Conservation (phyloP, 331 rosid species). For the Dryas integrifolia region DNA sequence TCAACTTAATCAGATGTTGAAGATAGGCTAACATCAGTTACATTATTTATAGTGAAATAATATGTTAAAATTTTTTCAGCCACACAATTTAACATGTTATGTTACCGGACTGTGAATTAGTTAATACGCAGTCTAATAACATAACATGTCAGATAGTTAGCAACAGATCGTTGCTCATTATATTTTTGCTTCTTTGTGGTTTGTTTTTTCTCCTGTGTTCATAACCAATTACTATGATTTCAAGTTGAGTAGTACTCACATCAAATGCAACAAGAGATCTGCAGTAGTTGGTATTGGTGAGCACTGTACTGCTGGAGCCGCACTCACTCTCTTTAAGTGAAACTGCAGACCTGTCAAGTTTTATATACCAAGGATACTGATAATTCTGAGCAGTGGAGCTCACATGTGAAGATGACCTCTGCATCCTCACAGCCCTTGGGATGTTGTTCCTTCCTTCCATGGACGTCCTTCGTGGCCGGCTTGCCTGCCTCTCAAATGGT, state of each 20-base stretch:
- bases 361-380: constrained; percentile 71
- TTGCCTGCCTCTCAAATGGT: constrained; percentile 61
- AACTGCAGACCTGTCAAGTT: constrained; percentile 69
- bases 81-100: too few species aligned
- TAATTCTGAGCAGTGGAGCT: constrained; percentile 57
- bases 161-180: too few species aligned
- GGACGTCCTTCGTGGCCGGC: constrained; percentile 52
- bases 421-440: constrained; percentile 85
- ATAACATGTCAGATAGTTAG: too few species aligned
- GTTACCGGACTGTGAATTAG: too few species aligned
- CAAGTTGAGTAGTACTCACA: constrained; percentile 47
- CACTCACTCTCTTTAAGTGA: constrained; percentile 87
- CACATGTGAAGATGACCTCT: constrained; percentile 84
- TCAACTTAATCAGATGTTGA: background rate
- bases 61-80: background rate
- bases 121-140: too few species aligned
- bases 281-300: constrained; percentile 66
- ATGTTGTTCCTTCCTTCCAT: constrained; percentile 71
- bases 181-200: too few species aligned
- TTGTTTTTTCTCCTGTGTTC: background rate
- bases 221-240: background rate
- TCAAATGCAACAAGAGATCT: constrained; percentile 59
- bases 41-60: background rate
- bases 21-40: background rate
- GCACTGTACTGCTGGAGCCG: constrained; percentile 72